phyloP scores from a whole-genome alignment of 345 rosid genomes.

The Brassica nigra region DNA sequence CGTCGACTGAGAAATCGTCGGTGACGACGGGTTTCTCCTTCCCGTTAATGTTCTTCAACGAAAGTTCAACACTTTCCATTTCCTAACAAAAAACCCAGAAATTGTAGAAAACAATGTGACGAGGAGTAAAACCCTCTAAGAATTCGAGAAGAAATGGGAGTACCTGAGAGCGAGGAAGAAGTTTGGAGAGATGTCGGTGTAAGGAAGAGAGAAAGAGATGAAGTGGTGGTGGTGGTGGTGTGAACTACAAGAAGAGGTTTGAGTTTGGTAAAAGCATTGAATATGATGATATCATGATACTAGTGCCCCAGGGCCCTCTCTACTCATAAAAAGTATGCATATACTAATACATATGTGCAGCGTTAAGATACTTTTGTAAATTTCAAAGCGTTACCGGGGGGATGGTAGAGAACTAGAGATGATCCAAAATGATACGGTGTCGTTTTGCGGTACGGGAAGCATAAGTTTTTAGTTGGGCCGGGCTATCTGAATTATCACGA shows the following conservation, averaged over 20 bases:
- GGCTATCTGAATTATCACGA: neutral
- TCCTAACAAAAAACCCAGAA: constrained; percentile 29
- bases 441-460: neutral
- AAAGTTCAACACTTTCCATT: constrained; percentile 65
- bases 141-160: neutral
- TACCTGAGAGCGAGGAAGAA: constrained; percentile 4
- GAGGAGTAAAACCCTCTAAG: neutral
- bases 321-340: constrained; percentile 29
- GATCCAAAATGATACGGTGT: neutral
- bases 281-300: constrained; percentile 31
- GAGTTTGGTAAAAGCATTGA: constrained; percentile 84
- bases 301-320: constrained; percentile 16
- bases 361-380: neutral
- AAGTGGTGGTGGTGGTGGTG: constrained; percentile 30
- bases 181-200: constrained; percentile 30
- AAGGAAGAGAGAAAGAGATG: constrained; percentile 18
- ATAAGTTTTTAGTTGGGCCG: neutral
- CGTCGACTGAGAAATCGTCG: constrained; percentile 75
- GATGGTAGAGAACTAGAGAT: neutral
- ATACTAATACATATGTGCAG: neutral
- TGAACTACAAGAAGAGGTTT: constrained; percentile 24
- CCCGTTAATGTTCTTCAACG: constrained; percentile 40
- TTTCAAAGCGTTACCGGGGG: neutral
- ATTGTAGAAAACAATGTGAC: neutral
- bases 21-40: constrained; percentile 30